A percentile compares a stretch with the other conserved stretches of the same genome.
phyloP scores from a whole-genome alignment of 495 filamentous ascomycete genomes.

The Penicillium arizonense region DNA sequence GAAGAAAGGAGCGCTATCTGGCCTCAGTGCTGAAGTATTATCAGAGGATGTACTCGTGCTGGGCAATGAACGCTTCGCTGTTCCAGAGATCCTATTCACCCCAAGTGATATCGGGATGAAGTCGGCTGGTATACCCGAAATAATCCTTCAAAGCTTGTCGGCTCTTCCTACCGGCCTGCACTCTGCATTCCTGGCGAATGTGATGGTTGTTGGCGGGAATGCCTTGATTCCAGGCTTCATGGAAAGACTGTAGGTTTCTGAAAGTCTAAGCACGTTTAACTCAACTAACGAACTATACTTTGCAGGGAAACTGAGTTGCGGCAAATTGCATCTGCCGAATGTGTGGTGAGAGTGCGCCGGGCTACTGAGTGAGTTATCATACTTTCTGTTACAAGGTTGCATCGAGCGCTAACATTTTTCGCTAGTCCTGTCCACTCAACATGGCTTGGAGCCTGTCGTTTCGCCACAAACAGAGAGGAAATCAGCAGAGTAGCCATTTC shows the following conservation, averaged over 20 bases:
- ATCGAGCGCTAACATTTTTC: constrained; percentile 6
- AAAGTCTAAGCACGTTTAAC: neutral
- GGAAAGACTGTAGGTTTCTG: constrained; percentile 61
- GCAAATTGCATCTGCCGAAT: constrained; percentile 72
- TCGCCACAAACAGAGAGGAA: constrained; percentile 65
- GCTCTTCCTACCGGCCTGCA: constrained; percentile 73
- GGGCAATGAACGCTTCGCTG: constrained; percentile 86
- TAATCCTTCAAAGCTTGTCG: constrained; percentile 78
- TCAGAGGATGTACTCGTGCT: constrained; percentile 82
- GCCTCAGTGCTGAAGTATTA: constrained; percentile 52
- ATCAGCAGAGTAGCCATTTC: constrained; percentile 68
- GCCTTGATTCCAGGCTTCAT: constrained; percentile 76
- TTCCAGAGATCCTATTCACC: constrained; percentile 87
- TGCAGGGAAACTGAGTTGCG: constrained; percentile 67
- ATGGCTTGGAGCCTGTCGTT: constrained; percentile 78
- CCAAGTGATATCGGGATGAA: constrained; percentile 84
- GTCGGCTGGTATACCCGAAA: constrained; percentile 77
- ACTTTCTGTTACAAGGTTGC: neutral
- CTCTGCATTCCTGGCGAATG: constrained; percentile 78
- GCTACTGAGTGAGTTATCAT: constrained; percentile 57
- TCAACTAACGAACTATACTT: constrained; percentile 8
- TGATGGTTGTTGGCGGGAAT: constrained; percentile 88
- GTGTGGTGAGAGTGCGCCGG: constrained; percentile 67
- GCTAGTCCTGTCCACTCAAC: constrained; percentile 70
- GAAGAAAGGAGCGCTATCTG: constrained; percentile 51